Evolutionary conservation across 257 asterid species (phyloP).

Genomic region (Anisodus tanguticus): DNA sequence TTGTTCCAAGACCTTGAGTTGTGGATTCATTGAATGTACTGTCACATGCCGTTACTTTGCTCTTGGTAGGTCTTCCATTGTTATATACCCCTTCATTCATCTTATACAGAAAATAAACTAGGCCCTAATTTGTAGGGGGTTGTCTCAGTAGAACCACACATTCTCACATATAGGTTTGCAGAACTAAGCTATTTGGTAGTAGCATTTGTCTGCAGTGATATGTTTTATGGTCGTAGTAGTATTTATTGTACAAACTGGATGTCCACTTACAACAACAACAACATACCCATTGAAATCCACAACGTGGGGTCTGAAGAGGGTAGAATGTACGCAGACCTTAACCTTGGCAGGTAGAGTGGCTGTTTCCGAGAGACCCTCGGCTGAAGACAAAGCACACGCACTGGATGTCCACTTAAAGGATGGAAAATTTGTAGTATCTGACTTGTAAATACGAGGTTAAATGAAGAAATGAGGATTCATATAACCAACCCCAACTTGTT

Average conservation of each 20-base stretch:
- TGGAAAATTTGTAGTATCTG: not conserved
- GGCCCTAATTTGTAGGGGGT: not conserved
- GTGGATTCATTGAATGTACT: not conserved
- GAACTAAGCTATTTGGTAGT: slow-evolving; percentile 15
- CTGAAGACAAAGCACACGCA: not conserved
- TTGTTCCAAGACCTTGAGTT: not conserved
- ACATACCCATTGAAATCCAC: too few relatives aligned
- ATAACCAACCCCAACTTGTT: too few relatives aligned
- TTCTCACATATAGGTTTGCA: not conserved
- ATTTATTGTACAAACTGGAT: not conserved
- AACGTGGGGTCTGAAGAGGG: too few relatives aligned
- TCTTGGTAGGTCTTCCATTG: not conserved
- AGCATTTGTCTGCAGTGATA: not conserved
- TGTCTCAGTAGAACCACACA: not conserved
- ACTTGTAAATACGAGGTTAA: not conserved
- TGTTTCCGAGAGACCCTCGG: too few relatives aligned
- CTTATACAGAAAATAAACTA: not conserved
- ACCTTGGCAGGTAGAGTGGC: too few relatives aligned
- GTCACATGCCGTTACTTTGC: not conserved
- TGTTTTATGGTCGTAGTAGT: not conserved
- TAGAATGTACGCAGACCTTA: too few relatives aligned
- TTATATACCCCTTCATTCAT: not conserved
- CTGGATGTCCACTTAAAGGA: not conserved
- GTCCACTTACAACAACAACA: not conserved
- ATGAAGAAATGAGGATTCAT: too few relatives aligned